Base-by-base conservation (phyloP, 495 filamentous ascomycete genomes). In the Chaetomium tenue region DNA sequence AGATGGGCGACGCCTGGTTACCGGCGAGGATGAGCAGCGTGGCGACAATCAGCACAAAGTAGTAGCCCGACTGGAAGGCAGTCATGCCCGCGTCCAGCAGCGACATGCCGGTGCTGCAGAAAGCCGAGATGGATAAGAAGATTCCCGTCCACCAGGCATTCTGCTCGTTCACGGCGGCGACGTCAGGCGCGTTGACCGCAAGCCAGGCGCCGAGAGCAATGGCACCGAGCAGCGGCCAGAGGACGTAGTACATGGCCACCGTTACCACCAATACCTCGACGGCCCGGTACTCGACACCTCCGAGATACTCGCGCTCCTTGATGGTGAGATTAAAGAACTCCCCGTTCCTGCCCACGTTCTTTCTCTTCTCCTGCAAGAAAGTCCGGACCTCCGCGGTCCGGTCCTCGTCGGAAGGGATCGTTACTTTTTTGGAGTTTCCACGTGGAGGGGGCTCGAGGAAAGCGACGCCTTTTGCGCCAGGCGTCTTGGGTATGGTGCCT, bases 101-200 rank as follows among this genome's bases (percentile, higher is more conserved):
- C 22, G 85, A 86, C 91, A 97, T 93, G 23, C 92, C 92, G 23
- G 84, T 88, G 71, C 95, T 97, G 67, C 90, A 92, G 74, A 97
- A 97, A 3, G 90, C 92, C 56, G 88, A 91, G 18, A 86, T 79
- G 46, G 83, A 82, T 68, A 88, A 86, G 76, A 91, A 91, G 33
- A 86, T 81, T 18, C 88, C 88, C 47, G 84, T 77, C 88, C 88
- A 91, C 81, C 82, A 86, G n/a, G 79, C 72, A 47, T 76, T 75
- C 16, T 89, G 80, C 1, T 87, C 89, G 73, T 95, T 95, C 26
- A 70, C 74, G n/a, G 77, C 72, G 0, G 90, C 77, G 12, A 84
- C 72, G 48, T 81, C 78, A 9, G 86, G 78, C 53, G 81, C 78
- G 64, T 91, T 84, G 55, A 77, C 76, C 18, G 84, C 79, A 37